phyloP scores from a whole-genome alignment of 352 stramenopile species.

The Pythium chondricola region DNA sequence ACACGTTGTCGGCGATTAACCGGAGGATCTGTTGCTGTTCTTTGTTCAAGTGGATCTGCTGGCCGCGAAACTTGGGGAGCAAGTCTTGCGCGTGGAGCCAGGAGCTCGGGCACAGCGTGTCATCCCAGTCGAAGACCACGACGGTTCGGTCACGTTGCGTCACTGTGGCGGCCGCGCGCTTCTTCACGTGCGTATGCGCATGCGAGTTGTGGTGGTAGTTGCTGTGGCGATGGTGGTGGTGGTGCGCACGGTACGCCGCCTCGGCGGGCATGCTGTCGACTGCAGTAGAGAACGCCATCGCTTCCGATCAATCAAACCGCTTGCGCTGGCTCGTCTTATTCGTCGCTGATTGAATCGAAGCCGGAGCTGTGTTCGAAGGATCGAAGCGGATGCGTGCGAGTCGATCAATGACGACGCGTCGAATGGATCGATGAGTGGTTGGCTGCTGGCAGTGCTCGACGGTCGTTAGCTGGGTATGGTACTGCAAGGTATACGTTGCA shows the following conservation, averaged over 20 bases:
- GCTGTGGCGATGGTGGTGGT: conserved; percentile 11
- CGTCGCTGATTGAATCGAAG: no score
- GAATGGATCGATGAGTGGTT: neutral
- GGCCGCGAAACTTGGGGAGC: conserved; percentile 71
- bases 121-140: conserved; percentile 86
- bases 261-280: conserved; percentile 20
- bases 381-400: neutral
- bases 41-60: conserved; percentile 50
- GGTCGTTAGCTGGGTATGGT: no score
- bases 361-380: no score
- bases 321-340: conserved; percentile 6
- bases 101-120: conserved; percentile 82
- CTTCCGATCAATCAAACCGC: no score
- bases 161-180: conserved; percentile 5
- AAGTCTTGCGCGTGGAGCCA: conserved; percentile 80
- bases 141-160: conserved; percentile 73
- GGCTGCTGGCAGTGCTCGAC: no score
- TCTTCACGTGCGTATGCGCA: conserved; percentile 14
- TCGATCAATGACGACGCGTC: neutral
- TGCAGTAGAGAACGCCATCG: conserved; percentile 24
- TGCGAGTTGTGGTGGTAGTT: conserved; percentile 5
- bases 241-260: conserved; percentile 6
- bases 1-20: conserved; percentile 57
- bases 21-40: conserved; percentile 53
- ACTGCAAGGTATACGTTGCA: no score